Percentiles rank a stretch among this genome's conserved stretches.
Evolutionary conservation across 78 protist species (phyloP).

Genomic region (Diacronema lutheri): DNA sequence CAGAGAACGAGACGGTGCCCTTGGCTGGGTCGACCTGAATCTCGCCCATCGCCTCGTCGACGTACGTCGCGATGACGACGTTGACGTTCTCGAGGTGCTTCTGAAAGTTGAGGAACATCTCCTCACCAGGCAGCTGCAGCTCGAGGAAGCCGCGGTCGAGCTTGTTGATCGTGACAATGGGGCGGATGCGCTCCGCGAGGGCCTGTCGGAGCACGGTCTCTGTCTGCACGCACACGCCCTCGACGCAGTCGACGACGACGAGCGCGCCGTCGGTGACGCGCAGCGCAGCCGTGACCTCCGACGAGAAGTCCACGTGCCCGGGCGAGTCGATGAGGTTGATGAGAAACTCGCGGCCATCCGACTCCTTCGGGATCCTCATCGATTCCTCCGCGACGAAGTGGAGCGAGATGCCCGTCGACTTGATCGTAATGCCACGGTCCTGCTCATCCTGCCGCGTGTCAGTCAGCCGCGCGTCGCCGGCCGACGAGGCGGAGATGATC

Average conservation of each 20-base stretch:
- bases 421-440: constrained; percentile 99
- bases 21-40: constrained; percentile 77
- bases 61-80: constrained; percentile 69
- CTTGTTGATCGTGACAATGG: constrained; percentile 97
- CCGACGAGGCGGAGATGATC: constrained; percentile 86
- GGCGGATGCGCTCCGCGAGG: constrained; percentile 96
- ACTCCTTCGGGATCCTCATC: constrained; percentile 41
- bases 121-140: constrained; percentile 37
- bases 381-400: constrained; percentile 63
- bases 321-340: constrained; percentile 89
- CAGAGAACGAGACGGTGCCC: constrained; percentile 96
- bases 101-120: constrained; percentile 50
- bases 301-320: constrained; percentile 98
- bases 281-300: constrained; percentile 99
- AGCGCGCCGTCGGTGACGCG: constrained; percentile 99
- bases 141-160: constrained; percentile 94
- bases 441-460: constrained; percentile 96
- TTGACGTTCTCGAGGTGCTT: constrained; percentile 78
- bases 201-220: constrained; percentile 99
- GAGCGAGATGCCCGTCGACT: constrained; percentile 96
- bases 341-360: constrained; percentile 69
- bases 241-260: constrained; percentile 99
- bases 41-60: constrained; percentile 90
- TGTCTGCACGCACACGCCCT: constrained; percentile 99
- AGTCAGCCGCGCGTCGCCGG: constrained; percentile 95